Percentiles rank a stretch among this genome's conserved stretches.
phyloP scores from a whole-genome alignment of 495 filamentous ascomycete species.

The Aspergillus hancockii region DNA sequence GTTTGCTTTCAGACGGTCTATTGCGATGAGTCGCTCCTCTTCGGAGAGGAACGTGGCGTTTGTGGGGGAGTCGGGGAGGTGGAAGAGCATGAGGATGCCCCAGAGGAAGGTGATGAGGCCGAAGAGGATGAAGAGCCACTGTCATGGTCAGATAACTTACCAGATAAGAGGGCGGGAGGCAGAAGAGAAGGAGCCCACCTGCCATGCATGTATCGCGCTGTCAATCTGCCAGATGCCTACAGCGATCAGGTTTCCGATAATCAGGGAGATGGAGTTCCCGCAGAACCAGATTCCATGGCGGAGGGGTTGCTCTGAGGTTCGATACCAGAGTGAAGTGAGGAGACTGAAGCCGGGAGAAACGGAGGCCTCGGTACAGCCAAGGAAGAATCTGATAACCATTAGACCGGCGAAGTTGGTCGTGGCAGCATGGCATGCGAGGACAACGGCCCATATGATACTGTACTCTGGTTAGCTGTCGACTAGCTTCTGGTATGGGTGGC shows the following conservation, averaged over 20 bases:
- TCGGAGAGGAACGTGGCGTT: slow-evolving; percentile 30
- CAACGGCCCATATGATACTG: slow-evolving; percentile 37
- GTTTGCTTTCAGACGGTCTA: slow-evolving; percentile 29
- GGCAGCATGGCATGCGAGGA: slow-evolving; percentile 50
- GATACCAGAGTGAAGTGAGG: slow-evolving; percentile 42
- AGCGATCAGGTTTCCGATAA: slow-evolving; percentile 27
- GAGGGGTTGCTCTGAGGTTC: slow-evolving; percentile 50
- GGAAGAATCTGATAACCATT: slow-evolving; percentile 48
- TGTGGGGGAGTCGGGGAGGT: slow-evolving; percentile 10
- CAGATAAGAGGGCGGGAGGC: background rate
- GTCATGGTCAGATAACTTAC: background rate
- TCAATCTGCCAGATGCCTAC: slow-evolving; percentile 23
- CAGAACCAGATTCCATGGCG: slow-evolving; percentile 53
- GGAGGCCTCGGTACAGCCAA: slow-evolving; percentile 51
- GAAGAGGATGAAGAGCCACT: slow-evolving; percentile 18
- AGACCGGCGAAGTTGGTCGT: slow-evolving; percentile 48
- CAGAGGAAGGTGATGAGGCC: slow-evolving; percentile 16
- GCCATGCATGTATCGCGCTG: background rate
- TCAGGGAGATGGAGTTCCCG: slow-evolving; percentile 25
- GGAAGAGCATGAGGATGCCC: slow-evolving; percentile 9
- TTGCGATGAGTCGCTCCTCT: slow-evolving; percentile 26
- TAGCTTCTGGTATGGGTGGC: background rate
- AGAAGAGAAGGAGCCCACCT: background rate
- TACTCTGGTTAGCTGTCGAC: background rate
- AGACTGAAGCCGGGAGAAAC: slow-evolving; percentile 30